Conservation (phyloP, 2,329 filamentous ascomycete genomes). For the Chaetomium globosum region DNA sequence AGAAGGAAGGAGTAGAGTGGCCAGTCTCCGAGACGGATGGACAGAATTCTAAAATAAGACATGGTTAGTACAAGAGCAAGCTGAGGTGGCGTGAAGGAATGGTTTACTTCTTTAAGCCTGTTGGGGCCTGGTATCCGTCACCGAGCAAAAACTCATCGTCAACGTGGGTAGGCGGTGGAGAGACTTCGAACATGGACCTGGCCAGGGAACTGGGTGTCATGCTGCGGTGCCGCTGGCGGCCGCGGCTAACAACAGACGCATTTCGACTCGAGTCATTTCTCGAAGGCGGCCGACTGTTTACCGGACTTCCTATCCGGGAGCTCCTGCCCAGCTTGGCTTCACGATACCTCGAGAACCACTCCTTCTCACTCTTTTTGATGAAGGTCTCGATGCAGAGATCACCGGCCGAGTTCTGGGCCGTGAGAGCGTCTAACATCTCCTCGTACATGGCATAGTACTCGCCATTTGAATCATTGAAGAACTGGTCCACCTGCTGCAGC, state of each 20-base stretch:
- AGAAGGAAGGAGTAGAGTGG: conserved; percentile 64
- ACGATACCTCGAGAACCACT: conserved; percentile 64
- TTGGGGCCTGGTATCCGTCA: conserved; percentile 57
- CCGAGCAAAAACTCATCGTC: conserved; percentile 42
- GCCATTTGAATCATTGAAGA: conserved; percentile 66
- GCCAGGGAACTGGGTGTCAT: conserved; percentile 35
- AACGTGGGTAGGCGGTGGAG: conserved; percentile 37
- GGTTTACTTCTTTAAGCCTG: conserved; percentile 55
- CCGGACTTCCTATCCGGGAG: conserved; percentile 36
- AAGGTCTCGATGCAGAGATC: conserved; percentile 67
- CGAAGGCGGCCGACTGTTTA: conserved; percentile 33
- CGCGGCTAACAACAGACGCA: conserved; percentile 36
- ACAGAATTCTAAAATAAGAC: conserved; percentile 41
- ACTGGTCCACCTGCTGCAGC: conserved; percentile 67
- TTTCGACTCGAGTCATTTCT: conserved; percentile 29
- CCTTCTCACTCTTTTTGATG: conserved; percentile 65
- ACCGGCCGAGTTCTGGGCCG: conserved; percentile 58
- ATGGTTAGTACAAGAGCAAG: not conserved
- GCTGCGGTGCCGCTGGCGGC: conserved; percentile 36
- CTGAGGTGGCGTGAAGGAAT: not conserved
- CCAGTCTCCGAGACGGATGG: conserved; percentile 63
- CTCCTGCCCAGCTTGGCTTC: conserved; percentile 60
- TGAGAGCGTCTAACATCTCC: conserved; percentile 56
- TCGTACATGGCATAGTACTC: conserved; percentile 63
- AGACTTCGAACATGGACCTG: conserved; percentile 40